Evolutionary conservation across 345 rosid species (phyloP), one percentile per base, ranked within the genome.

Genomic region (Nephelium lappaceum): DNA sequence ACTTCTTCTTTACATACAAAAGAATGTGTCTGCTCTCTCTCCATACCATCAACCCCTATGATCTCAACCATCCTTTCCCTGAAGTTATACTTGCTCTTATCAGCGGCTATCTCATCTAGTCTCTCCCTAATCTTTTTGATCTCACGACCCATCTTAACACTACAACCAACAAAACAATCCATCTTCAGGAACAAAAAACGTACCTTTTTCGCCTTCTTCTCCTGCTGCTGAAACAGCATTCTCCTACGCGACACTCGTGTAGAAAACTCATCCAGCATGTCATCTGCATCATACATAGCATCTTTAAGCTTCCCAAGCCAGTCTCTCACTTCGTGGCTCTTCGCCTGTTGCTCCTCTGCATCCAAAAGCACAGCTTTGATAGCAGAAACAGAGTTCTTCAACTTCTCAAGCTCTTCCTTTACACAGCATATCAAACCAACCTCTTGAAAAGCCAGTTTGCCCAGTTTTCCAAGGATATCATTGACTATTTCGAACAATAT

Each of bases 261-360:
- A 0, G 81, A 71, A 63, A 85, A 61, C 25, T 82, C 86, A 61
- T 85, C 85, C 1, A 81, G 76, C 80, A 85, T 45, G 68, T 85
- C 88, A 8, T 87, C 84, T 2, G 83, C 85, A 55, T 85, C 85
- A 53, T 81, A 84, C 7, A 81, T 24, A 0, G 70, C 85, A 2
- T 72, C 85, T 45, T 71, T 82, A 10, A 85, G 72, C 57, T 70
- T 25, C 10, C 19, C 67, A 27, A 88, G 67, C 88, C 91, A 85
- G 19, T 0, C 71, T 67, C 12, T n/a, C 53, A 78, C 72, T 19
- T 57, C 51, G 19, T 4, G 21, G 18, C 25, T 71, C 21, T 51
- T 15, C n/a, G 25, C 41, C 15, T 55, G 67, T 55, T 18, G 51
- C 79, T n/a, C 73, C 66, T 72, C 80, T 4, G 76, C 86, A 5